Base-by-base conservation (phyloP, 257 asterid genomes). In the Solanum bulbocastanum region DNA sequence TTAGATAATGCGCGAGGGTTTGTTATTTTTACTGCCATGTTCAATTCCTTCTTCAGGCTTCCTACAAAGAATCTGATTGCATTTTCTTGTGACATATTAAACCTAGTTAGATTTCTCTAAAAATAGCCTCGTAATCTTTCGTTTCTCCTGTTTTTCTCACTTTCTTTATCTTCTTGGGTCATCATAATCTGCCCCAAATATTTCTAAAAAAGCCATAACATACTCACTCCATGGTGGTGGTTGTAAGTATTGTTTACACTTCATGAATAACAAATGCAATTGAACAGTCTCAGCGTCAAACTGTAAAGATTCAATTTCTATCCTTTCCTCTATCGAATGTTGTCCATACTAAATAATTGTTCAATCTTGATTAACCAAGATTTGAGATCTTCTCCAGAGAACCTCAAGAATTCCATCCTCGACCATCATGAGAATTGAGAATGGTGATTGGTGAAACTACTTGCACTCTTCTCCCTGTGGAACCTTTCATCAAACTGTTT, bases 131-230 rank as follows among this genome's bases (percentile, higher is more conserved):
- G 0, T 60, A 60, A 60, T 23, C 30, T 3, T 60, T 22, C 14
- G 22, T 3, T 8, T 6, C 4, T 23, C 30, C 1, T 60, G 3
- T 60, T 60, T 60, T 6, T 10, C 1, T 60, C 14, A 60, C 14
- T 3, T 23, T 60, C 13, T 22, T 60, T 0, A 9, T 60, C 5
- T 23, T 2, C 27, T 60, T 8, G 6, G 69, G 6, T 60, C 30
- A 23, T 60, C 30, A 60, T 60, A 60, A 9, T 60, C 30, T 4
- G 6, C 14, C 30, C 30, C 10, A 2, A 23, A 60, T 23, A 3
- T 62, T 23, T 62, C 71, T 0, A n/a, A 6, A 4, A n/a, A 0
- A n/a, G 32, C 0, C 32, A 62, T 10, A 0, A 4, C 7, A n/a
- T 62, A 62, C 3, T 62, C 32, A n/a, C 2, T 62, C 71, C 8